Conservation (phyloP, 768 basidiomycete genomes). For the Tricholoma terreum region DNA sequence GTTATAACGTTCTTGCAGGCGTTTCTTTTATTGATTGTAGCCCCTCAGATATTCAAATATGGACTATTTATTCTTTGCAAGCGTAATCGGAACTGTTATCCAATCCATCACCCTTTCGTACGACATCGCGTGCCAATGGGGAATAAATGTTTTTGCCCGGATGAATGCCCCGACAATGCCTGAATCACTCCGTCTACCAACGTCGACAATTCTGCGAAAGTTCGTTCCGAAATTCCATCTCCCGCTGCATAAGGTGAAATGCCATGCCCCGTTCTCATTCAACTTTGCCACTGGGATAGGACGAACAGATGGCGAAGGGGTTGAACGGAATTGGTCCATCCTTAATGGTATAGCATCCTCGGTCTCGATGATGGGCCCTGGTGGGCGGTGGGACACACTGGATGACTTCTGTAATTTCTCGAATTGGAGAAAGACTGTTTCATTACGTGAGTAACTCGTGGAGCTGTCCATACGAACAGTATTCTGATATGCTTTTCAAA, state of each 20-base stretch:
- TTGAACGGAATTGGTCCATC: conserved; percentile 21
- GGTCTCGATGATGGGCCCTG: conserved; percentile 18
- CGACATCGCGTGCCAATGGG: conserved; percentile 29
- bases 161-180: neutral
- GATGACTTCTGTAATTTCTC: conserved; percentile 17
- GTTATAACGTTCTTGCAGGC: neutral
- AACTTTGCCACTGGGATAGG: conserved; percentile 20
- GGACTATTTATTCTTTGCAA: conserved; percentile 23
- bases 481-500: neutral
- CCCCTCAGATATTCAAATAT: conserved; percentile 12
- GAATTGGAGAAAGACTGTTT: conserved; percentile 21
- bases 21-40: neutral
- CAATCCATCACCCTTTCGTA: conserved; percentile 15
- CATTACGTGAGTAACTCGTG: neutral
- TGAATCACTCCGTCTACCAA: neutral
- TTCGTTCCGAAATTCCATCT: conserved; percentile 31
- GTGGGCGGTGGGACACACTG: conserved; percentile 19
- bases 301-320: conserved; percentile 15
- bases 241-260: conserved; percentile 18
- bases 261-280: conserved; percentile 21
- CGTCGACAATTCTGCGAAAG: neutral
- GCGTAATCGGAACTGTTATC: conserved; percentile 3
- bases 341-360: conserved; percentile 14
- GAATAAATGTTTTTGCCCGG: conserved; percentile 13
- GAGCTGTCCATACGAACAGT: neutral